A percentile compares a stretch with the other conserved stretches of the same genome.
Evolutionary conservation across 306 rosid species (phyloP).

Genomic region (Cicer judaicum): DNA sequence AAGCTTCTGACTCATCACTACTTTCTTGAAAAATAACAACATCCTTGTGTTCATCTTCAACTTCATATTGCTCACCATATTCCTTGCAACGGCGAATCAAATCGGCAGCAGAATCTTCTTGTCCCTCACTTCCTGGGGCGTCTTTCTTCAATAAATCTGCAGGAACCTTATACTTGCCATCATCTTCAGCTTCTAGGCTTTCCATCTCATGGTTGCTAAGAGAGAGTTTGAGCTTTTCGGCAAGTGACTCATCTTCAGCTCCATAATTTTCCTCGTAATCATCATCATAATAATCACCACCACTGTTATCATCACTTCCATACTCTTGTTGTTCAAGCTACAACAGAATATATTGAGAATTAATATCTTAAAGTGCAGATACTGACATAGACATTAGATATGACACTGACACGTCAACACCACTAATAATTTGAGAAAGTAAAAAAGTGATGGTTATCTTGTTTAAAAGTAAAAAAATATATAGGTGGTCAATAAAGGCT

Average conservation of each 20-base stretch:
- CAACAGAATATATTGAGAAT: conserved; percentile 35
- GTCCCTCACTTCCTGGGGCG: conserved; percentile 48
- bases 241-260: conserved; percentile 67
- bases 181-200: conserved; percentile 59
- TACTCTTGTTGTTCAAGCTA: conserved; percentile 78
- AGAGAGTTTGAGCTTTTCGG: conserved; percentile 66
- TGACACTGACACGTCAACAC: too few relatives aligned
- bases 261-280: conserved; percentile 48
- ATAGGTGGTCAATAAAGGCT: conserved; percentile 12
- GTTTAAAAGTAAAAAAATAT: neutral
- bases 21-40: conserved; percentile 66
- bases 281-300: conserved; percentile 44
- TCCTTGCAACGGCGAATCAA: conserved; percentile 76
- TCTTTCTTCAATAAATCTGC: conserved; percentile 64
- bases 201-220: conserved; percentile 52
- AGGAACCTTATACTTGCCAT: conserved; percentile 66
- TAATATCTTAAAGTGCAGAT: neutral
- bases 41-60: conserved; percentile 58
- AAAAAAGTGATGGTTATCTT: too few relatives aligned
- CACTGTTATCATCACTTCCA: conserved; percentile 50
- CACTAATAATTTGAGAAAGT: too few relatives aligned
- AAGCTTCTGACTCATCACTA: conserved; percentile 86
- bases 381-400: too few relatives aligned
- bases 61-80: conserved; percentile 80
- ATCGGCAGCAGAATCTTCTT: conserved; percentile 59